Evolutionary conservation across 2,329 filamentous ascomycete genomes (phyloP), one percentile per base, ranked within the genome.

Genomic region (Sporothrix sp.): DNA sequence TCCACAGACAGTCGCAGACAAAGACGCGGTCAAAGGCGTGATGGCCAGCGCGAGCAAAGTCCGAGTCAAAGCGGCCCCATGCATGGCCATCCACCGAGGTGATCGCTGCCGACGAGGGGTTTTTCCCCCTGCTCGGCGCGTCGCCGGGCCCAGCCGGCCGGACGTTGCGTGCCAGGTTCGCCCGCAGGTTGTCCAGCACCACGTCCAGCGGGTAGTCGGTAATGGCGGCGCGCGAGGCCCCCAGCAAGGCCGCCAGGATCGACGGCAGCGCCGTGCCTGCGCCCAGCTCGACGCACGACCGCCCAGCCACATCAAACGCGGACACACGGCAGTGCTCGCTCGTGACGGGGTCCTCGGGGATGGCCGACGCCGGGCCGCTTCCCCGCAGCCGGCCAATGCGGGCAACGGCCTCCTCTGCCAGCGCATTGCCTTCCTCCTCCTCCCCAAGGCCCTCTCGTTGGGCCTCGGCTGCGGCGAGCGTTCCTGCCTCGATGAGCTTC

Each of bases 1-100:
- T 86, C 84, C 84, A 88, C 51, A 85, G 72, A 60, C 84, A 87
- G 65, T 88, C 84, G 55, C 82, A 81, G 0, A 79, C 80, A n/a
- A 87, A 65, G 36, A 88, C 70, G 52, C 81, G 74, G 40, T 78
- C 78, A 60, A 81, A 86, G 1, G 61, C 61, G 52, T 65, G 65
- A 35, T 57, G 57, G 52, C 60, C 54, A 23, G 59, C 35, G 21
- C 27, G 9, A 7, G 60, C 59, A 14, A 60, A 18, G 49, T 38
- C 57, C 39, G 48, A 56, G 23, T 56, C 52, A 18, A 78, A 61
- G 16, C 74, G 72, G 7, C 84, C 82, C 84, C 84, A 87, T 33
- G 70, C 66, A 58, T 87, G 84, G 1, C 81, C 81, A 46, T 75
- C 62, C 5, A 85, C 73, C 0, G 62, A 54, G 3, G 79, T 62